A percentile compares a stretch with the other conserved stretches of the same genome.
phyloP scores from a whole-genome alignment of 768 basidiomycete species.

The Suillus hirtellus region DNA sequence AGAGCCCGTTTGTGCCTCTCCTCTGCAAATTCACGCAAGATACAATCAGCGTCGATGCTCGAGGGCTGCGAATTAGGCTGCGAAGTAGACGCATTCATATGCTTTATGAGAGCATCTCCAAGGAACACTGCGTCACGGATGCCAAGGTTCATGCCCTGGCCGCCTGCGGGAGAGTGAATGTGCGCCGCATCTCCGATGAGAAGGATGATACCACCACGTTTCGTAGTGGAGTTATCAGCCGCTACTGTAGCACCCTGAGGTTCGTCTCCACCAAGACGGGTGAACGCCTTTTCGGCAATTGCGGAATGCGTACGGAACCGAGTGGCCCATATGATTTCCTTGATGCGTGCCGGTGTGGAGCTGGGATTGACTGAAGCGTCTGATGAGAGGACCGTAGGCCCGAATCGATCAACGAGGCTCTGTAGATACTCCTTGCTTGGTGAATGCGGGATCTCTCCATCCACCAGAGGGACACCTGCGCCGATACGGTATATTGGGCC shows the following conservation, averaged over 20 bases:
- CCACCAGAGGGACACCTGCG: conserved; percentile 36
- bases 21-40: conserved; percentile 26
- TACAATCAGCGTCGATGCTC: conserved; percentile 23
- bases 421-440: conserved; percentile 47
- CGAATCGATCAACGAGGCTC: conserved; percentile 41
- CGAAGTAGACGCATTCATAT: conserved; percentile 20
- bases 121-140: conserved; percentile 50
- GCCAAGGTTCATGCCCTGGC: conserved; percentile 57
- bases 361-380: conserved; percentile 36
- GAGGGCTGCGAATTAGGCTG: conserved; percentile 10
- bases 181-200: conserved; percentile 51
- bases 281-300: conserved; percentile 41
- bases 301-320: conserved; percentile 47
- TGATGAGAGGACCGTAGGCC: conserved; percentile 35
- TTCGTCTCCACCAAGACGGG: conserved; percentile 24
- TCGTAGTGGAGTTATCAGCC: background rate
- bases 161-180: conserved; percentile 52
- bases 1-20: conserved; percentile 37
- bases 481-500: conserved; percentile 40
- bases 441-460: conserved; percentile 37
- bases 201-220: conserved; percentile 22
- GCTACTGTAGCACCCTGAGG: background rate
- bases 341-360: conserved; percentile 32
- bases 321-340: conserved; percentile 43
- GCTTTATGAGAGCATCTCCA: conserved; percentile 37